A percentile compares a stretch with the other conserved stretches of the same genome.
These are phyloP conservation scores for Gamsiella multidivaricata DNA, from an alignment of 192 early-diverging fungal genomes.

Conservation along the genomic window DNA sequence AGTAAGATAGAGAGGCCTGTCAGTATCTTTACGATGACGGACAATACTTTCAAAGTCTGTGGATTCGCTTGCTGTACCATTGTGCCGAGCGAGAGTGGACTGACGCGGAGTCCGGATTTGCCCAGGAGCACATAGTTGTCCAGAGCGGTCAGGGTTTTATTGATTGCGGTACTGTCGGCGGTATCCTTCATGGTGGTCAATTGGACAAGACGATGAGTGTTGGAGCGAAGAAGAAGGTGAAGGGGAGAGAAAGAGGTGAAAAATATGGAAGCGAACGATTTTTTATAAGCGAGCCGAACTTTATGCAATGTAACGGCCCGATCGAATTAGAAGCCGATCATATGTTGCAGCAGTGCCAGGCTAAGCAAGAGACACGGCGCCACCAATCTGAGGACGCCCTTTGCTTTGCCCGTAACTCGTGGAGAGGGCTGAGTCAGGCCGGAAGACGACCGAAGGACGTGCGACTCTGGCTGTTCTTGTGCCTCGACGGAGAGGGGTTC, in stretches of 20 bases:
- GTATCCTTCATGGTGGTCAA: conserved; percentile 42
- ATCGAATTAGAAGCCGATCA: background rate
- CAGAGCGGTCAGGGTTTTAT: conserved; percentile 39
- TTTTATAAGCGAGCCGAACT: conserved; percentile 21
- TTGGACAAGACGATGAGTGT: background rate
- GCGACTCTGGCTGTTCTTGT: too few relatives aligned
- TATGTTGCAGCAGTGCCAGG: background rate
- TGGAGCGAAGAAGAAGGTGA: background rate
- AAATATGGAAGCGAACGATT: background rate
- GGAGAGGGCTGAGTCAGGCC: too few relatives aligned
- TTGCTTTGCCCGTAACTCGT: conserved; percentile 21
- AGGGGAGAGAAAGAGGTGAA: background rate
- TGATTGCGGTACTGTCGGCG: conserved; percentile 16
- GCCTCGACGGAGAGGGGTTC: too few relatives aligned
- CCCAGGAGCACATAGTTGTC: conserved; percentile 53
- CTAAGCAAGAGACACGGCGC: too few relatives aligned
- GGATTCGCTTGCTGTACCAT: conserved; percentile 28
- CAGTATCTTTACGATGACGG: too few relatives aligned
- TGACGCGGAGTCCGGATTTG: conserved; percentile 52
- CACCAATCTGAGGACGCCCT: too few relatives aligned
- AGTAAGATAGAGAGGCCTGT: background rate
- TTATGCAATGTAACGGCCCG: background rate
- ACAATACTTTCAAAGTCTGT: background rate
- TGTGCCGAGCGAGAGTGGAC: conserved; percentile 52
- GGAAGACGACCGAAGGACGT: too few relatives aligned